phyloP scores from a whole-genome alignment of 495 filamentous ascomycete species.

The Neohortaea acidophila region DNA sequence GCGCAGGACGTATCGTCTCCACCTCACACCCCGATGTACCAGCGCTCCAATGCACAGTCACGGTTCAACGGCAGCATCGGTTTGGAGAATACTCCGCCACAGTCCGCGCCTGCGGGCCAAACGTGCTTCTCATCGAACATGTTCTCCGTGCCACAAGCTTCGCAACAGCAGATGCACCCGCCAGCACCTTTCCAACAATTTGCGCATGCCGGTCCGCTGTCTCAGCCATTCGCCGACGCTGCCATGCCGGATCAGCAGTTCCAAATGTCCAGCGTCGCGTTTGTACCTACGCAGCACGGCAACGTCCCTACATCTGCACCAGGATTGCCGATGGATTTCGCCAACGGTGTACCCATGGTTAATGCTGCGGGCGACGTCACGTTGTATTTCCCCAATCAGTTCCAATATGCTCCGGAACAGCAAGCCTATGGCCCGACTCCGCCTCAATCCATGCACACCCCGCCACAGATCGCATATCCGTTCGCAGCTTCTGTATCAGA shows the following conservation, averaged over 20 bases:
- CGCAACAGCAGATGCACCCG: constrained; percentile 1
- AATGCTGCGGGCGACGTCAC: constrained; percentile 8
- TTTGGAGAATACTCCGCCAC: constrained; percentile 28
- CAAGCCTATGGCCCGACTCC: no score
- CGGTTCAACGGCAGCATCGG: constrained; percentile 17
- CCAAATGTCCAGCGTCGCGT: constrained; percentile 1
- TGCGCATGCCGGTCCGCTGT: not conserved
- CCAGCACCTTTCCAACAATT: not conserved
- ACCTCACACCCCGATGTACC: constrained; percentile 26
- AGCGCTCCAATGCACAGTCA: constrained; percentile 6
- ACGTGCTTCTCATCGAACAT: constrained; percentile 21
- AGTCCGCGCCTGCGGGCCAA: constrained; percentile 29
- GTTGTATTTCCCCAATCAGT: constrained; percentile 9
- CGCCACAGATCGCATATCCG: not conserved
- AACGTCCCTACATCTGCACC: not conserved
- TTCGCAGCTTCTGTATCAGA: not conserved
- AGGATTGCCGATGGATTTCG: constrained; percentile 6
- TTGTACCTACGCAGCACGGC: not conserved
- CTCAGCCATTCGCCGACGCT: constrained; percentile 2
- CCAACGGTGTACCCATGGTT: constrained; percentile 16
- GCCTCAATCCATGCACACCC: constrained; percentile 3
- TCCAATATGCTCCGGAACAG: no score
- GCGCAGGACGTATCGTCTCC: constrained; percentile 21
- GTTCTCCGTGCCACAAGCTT: not conserved
- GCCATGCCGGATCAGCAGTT: constrained; percentile 13